These are phyloP conservation scores for Vitis rotundifolia DNA, from an alignment of 164 flowering plant species.

Conservation along the genomic window DNA sequence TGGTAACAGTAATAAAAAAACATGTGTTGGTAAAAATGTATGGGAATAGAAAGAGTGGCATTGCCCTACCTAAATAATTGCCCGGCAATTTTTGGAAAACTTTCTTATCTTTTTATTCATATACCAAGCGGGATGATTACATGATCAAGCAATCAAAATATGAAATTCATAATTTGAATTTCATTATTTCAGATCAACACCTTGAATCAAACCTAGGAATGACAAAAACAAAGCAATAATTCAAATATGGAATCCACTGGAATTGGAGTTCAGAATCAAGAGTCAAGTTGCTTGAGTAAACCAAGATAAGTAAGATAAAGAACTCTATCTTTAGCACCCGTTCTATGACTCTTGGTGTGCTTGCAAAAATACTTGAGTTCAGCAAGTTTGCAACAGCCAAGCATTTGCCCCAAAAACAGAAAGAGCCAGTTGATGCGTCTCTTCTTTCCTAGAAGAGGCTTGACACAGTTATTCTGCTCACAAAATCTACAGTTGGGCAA, in stretches of 20 bases:
- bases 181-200: too few species aligned
- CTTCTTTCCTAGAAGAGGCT: conserved; percentile 13
- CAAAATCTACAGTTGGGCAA: conserved; percentile 16
- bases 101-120: too few species aligned
- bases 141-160: too few species aligned
- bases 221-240: too few species aligned
- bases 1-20: too few species aligned
- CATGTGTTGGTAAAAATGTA: too few species aligned
- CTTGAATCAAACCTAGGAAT: too few species aligned
- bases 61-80: too few species aligned
- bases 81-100: too few species aligned
- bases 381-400: conserved; percentile 40
- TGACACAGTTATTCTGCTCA: conserved; percentile 14
- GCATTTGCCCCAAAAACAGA: conserved; percentile 39
- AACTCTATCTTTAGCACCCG: conserved; percentile 54
- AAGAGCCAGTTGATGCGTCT: conserved; percentile 49
- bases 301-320: conserved; percentile 36
- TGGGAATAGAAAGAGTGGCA: too few species aligned
- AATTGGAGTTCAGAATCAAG: neutral
- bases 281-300: conserved; percentile 33
- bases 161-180: too few species aligned
- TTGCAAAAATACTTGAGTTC: conserved; percentile 50
- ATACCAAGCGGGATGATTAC: too few species aligned
- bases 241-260: conserved; percentile 16
- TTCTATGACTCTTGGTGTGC: conserved; percentile 41